These are phyloP conservation scores for Apiosordaria backusii DNA, from an alignment of 495 filamentous ascomycete species.

Conservation along the genomic window DNA sequence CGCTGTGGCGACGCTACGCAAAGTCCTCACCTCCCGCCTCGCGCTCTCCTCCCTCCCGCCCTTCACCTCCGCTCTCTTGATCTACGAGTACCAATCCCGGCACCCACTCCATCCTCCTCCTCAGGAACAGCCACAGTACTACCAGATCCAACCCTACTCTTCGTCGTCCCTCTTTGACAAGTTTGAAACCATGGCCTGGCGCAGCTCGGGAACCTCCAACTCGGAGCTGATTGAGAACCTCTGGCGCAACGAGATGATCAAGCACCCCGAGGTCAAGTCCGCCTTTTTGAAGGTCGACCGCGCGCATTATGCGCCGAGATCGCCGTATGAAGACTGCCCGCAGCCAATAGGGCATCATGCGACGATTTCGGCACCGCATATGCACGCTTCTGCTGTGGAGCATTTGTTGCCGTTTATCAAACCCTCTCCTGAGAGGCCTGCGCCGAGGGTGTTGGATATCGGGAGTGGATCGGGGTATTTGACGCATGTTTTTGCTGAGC, in stretches of 20 bases:
- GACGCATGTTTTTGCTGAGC: conserved; percentile 81
- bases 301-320: conserved; percentile 67
- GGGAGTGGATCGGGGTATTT: conserved; percentile 90
- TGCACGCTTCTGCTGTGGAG: conserved; percentile 82
- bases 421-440: conserved; percentile 40
- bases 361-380: conserved; percentile 95
- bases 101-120: neutral
- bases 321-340: conserved; percentile 83
- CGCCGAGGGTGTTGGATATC: conserved; percentile 69
- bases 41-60: conserved; percentile 9
- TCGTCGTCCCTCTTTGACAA: neutral
- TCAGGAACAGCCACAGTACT: neutral
- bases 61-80: neutral
- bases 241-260: conserved; percentile 66
- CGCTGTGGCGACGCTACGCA: neutral
- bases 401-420: conserved; percentile 59
- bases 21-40: neutral
- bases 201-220: conserved; percentile 76
- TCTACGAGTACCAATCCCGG: neutral
- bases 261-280: conserved; percentile 60
- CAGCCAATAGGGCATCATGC: conserved; percentile 83
- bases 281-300: conserved; percentile 89
- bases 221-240: conserved; percentile 76
- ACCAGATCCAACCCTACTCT: neutral
- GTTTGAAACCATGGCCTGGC: conserved; percentile 77